phyloP scores from a whole-genome alignment of 208 protist genomes.

The Acanthamoeba culbertsoni region DNA sequence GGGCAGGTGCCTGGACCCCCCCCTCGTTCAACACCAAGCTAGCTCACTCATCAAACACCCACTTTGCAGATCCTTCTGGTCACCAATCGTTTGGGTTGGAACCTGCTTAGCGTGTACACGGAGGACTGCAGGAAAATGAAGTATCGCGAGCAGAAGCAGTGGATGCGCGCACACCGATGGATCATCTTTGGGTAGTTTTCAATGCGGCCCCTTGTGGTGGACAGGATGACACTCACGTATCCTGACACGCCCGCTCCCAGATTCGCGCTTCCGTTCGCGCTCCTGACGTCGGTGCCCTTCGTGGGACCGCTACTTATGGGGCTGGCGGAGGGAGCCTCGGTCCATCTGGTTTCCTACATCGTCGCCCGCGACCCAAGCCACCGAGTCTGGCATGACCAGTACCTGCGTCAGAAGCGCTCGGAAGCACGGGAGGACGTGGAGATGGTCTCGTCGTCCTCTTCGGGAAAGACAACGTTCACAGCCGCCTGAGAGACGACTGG shows the following conservation, averaged over 20 bases:
- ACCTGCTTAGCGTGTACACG: constrained; percentile 42
- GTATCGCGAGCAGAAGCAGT: constrained; percentile 48
- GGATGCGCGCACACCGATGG: constrained; percentile 33
- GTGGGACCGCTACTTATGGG: constrained; percentile 46
- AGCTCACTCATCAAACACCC: neutral
- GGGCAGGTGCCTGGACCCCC: neutral
- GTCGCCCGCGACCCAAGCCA: neutral
- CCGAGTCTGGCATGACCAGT: neutral
- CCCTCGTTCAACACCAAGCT: neutral
- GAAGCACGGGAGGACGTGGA: neutral
- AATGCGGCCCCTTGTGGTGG: neutral
- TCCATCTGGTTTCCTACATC: constrained; percentile 21
- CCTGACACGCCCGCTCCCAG: neutral
- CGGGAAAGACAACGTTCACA: too few relatives aligned
- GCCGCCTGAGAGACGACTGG: too few relatives aligned
- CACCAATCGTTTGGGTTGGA: constrained; percentile 35
- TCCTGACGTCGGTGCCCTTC: constrained; percentile 46
- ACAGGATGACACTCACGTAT: neutral
- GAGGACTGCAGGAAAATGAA: constrained; percentile 47
- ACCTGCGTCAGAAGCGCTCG: neutral
- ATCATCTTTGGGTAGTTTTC: constrained; percentile 26
- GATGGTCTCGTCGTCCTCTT: too few relatives aligned
- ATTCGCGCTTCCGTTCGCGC: constrained; percentile 35
- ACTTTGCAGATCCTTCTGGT: neutral
- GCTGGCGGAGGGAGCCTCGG: constrained; percentile 41